Base-by-base conservation (phyloP, 2,329 filamentous ascomycete genomes). In the Colletotrichum sp. region DNA sequence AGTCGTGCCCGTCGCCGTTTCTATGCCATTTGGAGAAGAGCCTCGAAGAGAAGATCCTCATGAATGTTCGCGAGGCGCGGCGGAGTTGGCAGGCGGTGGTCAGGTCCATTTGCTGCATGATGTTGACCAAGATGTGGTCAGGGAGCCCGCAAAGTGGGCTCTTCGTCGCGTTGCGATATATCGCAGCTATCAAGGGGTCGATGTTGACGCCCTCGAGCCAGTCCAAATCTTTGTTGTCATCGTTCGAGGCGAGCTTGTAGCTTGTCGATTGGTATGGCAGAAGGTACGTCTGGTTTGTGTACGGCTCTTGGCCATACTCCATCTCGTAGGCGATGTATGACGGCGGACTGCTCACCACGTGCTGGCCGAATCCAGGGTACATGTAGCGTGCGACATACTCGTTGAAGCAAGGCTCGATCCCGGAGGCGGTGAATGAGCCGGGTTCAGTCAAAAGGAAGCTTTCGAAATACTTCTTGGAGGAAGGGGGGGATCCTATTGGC, bases 141-240 rank as follows among this genome's bases (percentile, higher is more conserved):
- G 60, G 22, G 19, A 64, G 32, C 4, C 60, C 30, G 60, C 60
- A 34, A 13, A 64, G 32, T 13, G 34, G 34, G 61, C 61, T 64
- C 34, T 39, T 44, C 61, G 34, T 64, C 2, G 61, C 61, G 61
- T 64, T 64, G 13, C 30, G 34, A 32, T 64, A 64, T 32, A 64
- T 39, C 25, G 61, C 22, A 6, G 61, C 34, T 22, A 64, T 25
- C 11, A 64, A 32, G 32, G 32, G 32, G 22, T 64, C 61, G 0
- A 64, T 39, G 22, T 34, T 34, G 9, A 34, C 9, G 13, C 19
- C 9, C 32, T 30, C 30, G 4, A 30, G 59, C 59, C 59, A 61
- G 30, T 61, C 30, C 13, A 34, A 27, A 52, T 22, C n/a, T 13
- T 52, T 0, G n/a, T 52, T 13, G 11, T 22, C 44, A n/a, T 52